A percentile compares a stretch with the other conserved stretches of the same genome.
These are phyloP conservation scores for Colletotrichum aenigma DNA, from an alignment of 2,329 filamentous ascomycete species.

Conservation along the genomic window DNA sequence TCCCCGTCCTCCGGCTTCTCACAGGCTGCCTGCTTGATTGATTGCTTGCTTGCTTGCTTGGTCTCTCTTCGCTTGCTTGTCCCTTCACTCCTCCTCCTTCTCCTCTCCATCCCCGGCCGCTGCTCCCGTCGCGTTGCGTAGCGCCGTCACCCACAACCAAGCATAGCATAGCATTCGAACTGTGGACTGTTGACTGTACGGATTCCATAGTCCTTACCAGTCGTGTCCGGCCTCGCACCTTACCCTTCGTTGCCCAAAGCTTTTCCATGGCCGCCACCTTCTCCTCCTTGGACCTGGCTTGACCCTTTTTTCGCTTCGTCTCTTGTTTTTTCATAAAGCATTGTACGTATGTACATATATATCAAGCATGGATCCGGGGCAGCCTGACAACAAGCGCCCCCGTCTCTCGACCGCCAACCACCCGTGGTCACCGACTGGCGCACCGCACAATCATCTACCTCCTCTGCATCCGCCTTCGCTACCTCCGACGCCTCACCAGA, in stretches of 20 bases:
- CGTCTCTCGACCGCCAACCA: slow-evolving; percentile 49
- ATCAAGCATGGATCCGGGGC: slow-evolving; percentile 64
- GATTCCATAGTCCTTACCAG: not conserved
- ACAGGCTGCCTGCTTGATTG: slow-evolving; percentile 14
- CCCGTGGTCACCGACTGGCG: slow-evolving; percentile 45
- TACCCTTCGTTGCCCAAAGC: slow-evolving; percentile 30
- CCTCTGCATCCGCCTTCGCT: slow-evolving; percentile 50
- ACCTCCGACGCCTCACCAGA: slow-evolving; percentile 34
- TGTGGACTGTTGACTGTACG: not conserved
- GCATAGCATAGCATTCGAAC: slow-evolving; percentile 2
- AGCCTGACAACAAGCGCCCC: slow-evolving; percentile 63
- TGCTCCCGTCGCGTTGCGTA: slow-evolving; percentile 1
- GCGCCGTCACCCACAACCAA: not conserved
- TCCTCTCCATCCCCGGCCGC: not conserved
- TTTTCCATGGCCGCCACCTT: slow-evolving; percentile 35
- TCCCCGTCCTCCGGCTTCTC: slow-evolving; percentile 11
- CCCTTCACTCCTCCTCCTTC: not conserved
- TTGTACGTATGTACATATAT: slow-evolving; percentile 45
- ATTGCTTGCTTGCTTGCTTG: not conserved
- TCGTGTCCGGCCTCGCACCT: not conserved
- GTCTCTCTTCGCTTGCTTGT: not conserved
- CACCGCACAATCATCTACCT: slow-evolving; percentile 49
- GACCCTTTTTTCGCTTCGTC: slow-evolving; percentile 24
- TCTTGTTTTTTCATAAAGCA: slow-evolving; percentile 21
- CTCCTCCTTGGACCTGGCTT: slow-evolving; percentile 22